Percentiles rank a stretch among this genome's conserved stretches.
These are phyloP conservation scores for Cladochytrium tenue DNA, from an alignment of 371 early-diverging fungal genomes.

Conservation along the genomic window DNA sequence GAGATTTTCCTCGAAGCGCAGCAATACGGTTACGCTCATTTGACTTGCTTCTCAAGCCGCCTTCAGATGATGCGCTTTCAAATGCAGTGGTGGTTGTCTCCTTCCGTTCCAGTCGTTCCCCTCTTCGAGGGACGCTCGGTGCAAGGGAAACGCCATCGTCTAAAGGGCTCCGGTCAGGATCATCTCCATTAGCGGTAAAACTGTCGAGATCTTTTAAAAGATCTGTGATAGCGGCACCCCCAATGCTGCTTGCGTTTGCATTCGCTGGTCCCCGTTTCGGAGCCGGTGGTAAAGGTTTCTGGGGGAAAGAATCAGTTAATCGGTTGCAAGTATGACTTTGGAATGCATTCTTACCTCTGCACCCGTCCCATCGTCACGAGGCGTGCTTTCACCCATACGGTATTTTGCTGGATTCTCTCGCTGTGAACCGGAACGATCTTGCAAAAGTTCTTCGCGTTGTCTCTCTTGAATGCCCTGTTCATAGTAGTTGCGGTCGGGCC, in stretches of 20 bases:
- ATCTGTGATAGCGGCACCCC: not conserved
- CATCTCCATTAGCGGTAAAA: not conserved
- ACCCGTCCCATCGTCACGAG: not conserved
- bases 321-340: not conserved
- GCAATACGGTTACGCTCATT: not conserved
- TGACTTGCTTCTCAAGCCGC: not conserved
- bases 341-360: not conserved
- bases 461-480: no score
- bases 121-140: not conserved
- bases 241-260: not conserved
- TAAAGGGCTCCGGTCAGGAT: not conserved
- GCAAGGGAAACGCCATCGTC: not conserved
- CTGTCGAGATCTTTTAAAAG: not conserved
- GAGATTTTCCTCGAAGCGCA: not conserved
- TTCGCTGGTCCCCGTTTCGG: not conserved
- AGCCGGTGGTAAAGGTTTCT: not conserved
- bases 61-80: not conserved
- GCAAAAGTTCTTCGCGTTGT: no score
- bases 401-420: no score
- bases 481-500: not conserved
- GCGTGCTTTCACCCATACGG: no score
- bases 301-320: not conserved
- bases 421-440: no score
- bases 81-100: not conserved
- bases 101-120: not conserved